phyloP scores from a whole-genome alignment of 495 filamentous ascomycete genomes.

The Echria macrotheca region DNA sequence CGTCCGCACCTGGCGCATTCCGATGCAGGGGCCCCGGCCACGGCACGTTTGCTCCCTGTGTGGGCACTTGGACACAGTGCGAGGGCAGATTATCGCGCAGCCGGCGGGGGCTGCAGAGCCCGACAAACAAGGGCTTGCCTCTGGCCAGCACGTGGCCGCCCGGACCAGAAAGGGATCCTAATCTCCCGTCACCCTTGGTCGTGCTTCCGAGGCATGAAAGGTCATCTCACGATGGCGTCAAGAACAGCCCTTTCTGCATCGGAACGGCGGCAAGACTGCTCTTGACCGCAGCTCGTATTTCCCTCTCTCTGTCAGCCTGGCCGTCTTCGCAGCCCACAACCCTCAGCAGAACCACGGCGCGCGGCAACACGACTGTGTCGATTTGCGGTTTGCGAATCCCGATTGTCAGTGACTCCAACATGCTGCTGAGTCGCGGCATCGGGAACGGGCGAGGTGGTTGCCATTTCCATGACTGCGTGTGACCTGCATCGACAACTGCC shows the following conservation, averaged over 20 bases:
- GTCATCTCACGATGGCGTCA: conserved; percentile 16
- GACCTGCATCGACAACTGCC: not conserved
- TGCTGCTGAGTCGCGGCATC: too few relatives aligned
- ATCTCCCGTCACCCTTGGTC: conserved; percentile 31
- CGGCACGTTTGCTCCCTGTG: not conserved
- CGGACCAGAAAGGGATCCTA: conserved; percentile 31
- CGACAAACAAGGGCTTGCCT: too few relatives aligned
- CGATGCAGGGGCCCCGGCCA: not conserved
- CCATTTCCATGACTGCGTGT: not conserved
- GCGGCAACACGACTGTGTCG: not conserved
- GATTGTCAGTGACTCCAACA: too few relatives aligned
- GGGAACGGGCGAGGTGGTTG: not conserved
- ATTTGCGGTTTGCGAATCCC: not conserved
- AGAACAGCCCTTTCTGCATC: not conserved
- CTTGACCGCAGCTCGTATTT: conserved; percentile 6
- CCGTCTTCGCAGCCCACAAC: not conserved
- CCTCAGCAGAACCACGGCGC: not conserved
- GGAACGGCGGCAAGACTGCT: conserved; percentile 7
- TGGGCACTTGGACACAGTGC: too few relatives aligned
- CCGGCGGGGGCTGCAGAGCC: too few relatives aligned
- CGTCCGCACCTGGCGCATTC: not conserved
- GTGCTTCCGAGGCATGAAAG: conserved; percentile 14
- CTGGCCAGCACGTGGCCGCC: conserved; percentile 41
- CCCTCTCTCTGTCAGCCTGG: not conserved
- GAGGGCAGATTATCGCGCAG: too few relatives aligned